A percentile compares a stretch with the other conserved stretches of the same genome.
Conservation (phyloP, 768 basidiomycete genomes). For the button mushroom (Agaricus bisporus) region DNA sequence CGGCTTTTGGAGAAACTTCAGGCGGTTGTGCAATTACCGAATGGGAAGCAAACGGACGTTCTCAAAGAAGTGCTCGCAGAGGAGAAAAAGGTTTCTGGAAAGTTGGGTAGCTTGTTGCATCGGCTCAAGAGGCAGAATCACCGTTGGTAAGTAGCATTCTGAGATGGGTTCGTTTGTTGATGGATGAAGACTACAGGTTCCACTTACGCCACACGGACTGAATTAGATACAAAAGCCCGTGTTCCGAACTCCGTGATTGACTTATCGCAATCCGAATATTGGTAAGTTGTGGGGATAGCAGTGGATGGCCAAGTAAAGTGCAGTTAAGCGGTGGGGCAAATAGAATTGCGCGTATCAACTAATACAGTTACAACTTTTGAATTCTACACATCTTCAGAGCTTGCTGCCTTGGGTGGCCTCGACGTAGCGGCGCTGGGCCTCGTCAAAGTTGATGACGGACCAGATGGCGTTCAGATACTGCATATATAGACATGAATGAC, state of each 20-base stretch:
- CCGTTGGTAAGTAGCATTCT: background rate
- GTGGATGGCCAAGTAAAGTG: too few species aligned
- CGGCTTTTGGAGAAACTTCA: constrained; percentile 6
- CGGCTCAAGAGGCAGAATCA: constrained; percentile 4
- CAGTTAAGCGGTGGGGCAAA: too few species aligned
- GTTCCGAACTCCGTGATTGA: too few species aligned
- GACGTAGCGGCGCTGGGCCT: constrained; percentile 63
- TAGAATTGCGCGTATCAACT: too few species aligned
- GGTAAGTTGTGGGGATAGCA: too few species aligned
- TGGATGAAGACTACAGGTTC: background rate
- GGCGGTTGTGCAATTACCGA: background rate
- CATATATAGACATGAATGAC: constrained; percentile 18
- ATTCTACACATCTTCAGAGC: constrained; percentile 7
- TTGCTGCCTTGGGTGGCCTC: constrained; percentile 25
- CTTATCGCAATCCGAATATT: too few species aligned
- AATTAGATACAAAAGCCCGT: too few species aligned
- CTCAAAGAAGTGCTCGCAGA: background rate
- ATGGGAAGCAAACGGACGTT: background rate
- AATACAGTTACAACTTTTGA: too few species aligned
- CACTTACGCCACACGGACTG: background rate
- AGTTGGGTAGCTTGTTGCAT: background rate
- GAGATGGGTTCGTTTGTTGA: background rate
- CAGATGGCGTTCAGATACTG: constrained; percentile 95
- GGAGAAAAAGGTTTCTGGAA: constrained; percentile 8
- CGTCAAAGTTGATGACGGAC: constrained; percentile 94